Evolutionary conservation across 2,329 filamentous ascomycete genomes (phyloP), one percentile per base, ranked within the genome.

Genomic region (Emmonsiellopsis sp.): DNA sequence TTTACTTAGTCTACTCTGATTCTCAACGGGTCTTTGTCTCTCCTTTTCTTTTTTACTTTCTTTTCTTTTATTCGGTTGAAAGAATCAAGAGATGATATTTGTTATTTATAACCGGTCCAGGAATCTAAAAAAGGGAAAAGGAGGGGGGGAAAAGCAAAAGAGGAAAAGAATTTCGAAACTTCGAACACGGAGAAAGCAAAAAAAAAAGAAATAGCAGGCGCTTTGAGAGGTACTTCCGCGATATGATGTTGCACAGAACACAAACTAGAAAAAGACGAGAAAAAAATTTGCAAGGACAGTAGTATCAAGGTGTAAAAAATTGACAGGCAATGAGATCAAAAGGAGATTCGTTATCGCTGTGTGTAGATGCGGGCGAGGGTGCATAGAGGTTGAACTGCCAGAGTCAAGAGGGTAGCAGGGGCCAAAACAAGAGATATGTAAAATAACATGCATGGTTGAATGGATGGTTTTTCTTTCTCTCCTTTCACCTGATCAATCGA

Each of bases 1-100:
- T 52, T 31, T 21, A 48, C 14, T 13, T 46, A 55, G 51, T 55
- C 43, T 55, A 53, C 49, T 53, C 45, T 13, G 52, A 11, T n/a
- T 33, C 40, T 34, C 32, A 44, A 44, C 49, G 33, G 42, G 31
- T 42, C 42, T 44, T 14, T 32, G 34, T 49, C 49, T 27, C 5
- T 27, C 5, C 5, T 27, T 27, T 27, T 27, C 5, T 27, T 27
- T 27, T 27, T 27, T 27, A 27, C 21, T 27, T 27, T 5, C 21
- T 27, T 5, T 27, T 27, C 3, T 27, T 27, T 27, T 27, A 27
- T 27, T 27, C 1, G 21, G 3, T 27, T 27, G 1, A 27, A 27
- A 27, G 21, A 27, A 27, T 27, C 21, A 27, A 27, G 21, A 27
- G 21, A 27, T 27, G 21, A 27, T 27, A 27, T 27, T 27, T 27